A percentile compares a stretch with the other conserved stretches of the same genome.
Evolutionary conservation across 257 asterid species (phyloP).

Genomic region (Solanum dulcamara): DNA sequence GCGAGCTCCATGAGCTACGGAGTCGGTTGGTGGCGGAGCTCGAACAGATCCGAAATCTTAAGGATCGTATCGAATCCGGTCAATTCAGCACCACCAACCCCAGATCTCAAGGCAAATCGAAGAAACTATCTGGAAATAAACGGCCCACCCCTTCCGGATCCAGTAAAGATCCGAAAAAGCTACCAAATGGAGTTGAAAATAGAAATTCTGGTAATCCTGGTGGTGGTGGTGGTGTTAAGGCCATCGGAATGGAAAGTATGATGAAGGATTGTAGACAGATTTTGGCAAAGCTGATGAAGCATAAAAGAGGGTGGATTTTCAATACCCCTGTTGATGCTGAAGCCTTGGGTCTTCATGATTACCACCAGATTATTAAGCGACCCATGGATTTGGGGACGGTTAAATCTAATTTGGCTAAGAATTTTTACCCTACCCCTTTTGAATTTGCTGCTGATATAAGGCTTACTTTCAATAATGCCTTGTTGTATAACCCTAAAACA

Average conservation of each 20-base stretch:
- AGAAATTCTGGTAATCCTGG: conserved; percentile 1
- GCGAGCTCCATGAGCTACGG: conserved; percentile 53
- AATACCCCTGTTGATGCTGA: conserved; percentile 65
- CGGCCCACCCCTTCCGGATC: conserved; percentile 38
- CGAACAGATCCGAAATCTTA: conserved; percentile 62
- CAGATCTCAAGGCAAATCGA: conserved; percentile 41
- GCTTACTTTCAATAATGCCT: conserved; percentile 79
- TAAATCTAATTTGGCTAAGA: conserved; percentile 44
- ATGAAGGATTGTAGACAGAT: conserved; percentile 66
- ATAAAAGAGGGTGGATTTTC: conserved; percentile 53
- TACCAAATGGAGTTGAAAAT: conserved; percentile 21
- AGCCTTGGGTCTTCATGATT: conserved; percentile 65
- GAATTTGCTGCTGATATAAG: conserved; percentile 80
- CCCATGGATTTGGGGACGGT: conserved; percentile 98
- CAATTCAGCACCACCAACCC: conserved; percentile 35
- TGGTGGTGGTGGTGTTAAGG: not conserved
- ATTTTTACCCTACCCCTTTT: conserved; percentile 35
- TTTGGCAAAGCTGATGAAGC: conserved; percentile 55
- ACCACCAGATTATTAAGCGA: conserved; percentile 68
- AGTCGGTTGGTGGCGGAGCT: conserved; percentile 57
- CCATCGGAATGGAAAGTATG: conserved; percentile 29
- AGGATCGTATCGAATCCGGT: conserved; percentile 61
- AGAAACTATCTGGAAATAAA: conserved; percentile 40
- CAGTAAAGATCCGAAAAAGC: conserved; percentile 20
- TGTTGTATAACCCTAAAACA: conserved; percentile 77